Conservation (phyloP, 768 basidiomycete genomes). For the Boletus tomentosulus region DNA sequence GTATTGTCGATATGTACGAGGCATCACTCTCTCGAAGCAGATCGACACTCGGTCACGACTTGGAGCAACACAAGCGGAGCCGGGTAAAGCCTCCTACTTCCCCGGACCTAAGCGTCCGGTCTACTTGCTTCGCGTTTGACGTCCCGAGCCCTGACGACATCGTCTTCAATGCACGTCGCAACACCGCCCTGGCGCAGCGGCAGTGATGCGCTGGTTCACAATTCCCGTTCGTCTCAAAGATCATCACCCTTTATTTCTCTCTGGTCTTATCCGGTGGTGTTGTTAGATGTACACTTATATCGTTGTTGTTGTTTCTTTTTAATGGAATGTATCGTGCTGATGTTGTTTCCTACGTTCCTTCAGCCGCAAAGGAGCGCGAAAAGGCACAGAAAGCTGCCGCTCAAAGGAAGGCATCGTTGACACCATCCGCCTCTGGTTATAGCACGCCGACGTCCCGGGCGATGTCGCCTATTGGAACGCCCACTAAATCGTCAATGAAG, state of each 20-base stretch:
- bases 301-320: conserved; percentile 26
- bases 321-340: conserved; percentile 38
- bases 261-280: conserved; percentile 15
- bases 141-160: conserved; percentile 90
- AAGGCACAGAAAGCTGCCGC: conserved; percentile 57
- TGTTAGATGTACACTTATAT: conserved; percentile 27
- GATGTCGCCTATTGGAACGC: conserved; percentile 38
- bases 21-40: conserved; percentile 27
- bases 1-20: conserved; percentile 27
- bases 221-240: conserved; percentile 1
- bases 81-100: conserved; percentile 17
- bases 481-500: conserved; percentile 43
- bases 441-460: conserved; percentile 41
- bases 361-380: conserved; percentile 79
- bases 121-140: conserved; percentile 62
- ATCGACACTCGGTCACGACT: conserved; percentile 22
- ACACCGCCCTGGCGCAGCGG: conserved; percentile 55
- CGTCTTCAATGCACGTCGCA: conserved; percentile 74
- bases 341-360: conserved; percentile 31
- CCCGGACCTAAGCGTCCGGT: conserved; percentile 34
- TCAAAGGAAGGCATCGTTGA: conserved; percentile 38
- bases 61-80: conserved; percentile 8
- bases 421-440: conserved; percentile 36
- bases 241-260: conserved; percentile 15
- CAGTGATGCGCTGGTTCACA: conserved; percentile 16